Evolutionary conservation across 2,329 filamentous ascomycete genomes (phyloP).

Genomic region (Aspergillus eucalypticola): DNA sequence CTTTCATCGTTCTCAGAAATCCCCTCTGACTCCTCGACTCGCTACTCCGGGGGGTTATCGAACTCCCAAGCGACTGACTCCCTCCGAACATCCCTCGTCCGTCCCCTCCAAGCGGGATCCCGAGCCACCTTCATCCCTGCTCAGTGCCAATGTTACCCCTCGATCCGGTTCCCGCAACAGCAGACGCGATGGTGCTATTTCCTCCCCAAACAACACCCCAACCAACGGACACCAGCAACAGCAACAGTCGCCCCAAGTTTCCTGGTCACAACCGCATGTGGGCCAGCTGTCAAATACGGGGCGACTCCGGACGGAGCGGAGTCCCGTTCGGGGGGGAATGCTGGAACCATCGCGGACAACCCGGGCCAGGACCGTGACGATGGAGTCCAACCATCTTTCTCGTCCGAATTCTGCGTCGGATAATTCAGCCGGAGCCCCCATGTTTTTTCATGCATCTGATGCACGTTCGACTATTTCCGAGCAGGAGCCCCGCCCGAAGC

Average conservation of each 20-base stretch:
- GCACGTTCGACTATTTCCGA: constrained; percentile 54
- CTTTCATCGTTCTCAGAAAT: constrained; percentile 56
- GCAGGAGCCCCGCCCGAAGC: constrained; percentile 29
- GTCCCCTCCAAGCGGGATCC: constrained; percentile 51
- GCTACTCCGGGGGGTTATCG: constrained; percentile 43
- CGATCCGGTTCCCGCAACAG: constrained; percentile 72
- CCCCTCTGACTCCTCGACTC: constrained; percentile 62
- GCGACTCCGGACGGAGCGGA: constrained; percentile 35
- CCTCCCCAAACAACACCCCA: constrained; percentile 62
- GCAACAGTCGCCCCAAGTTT: constrained; percentile 29
- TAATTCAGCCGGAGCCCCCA: constrained; percentile 49
- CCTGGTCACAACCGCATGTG: constrained; percentile 30
- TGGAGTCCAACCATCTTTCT: constrained; percentile 36
- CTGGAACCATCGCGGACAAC: constrained; percentile 33
- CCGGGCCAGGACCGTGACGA: constrained; percentile 40
- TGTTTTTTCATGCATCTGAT: constrained; percentile 93
- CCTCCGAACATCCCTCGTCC: constrained; percentile 35
- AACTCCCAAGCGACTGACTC: constrained; percentile 35
- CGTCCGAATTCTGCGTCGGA: constrained; percentile 39
- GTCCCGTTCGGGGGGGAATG: constrained; percentile 34
- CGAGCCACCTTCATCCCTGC: constrained; percentile 48
- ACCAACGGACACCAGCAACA: constrained; percentile 13
- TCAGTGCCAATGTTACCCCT: constrained; percentile 73
- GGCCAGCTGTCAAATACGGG: constrained; percentile 24
- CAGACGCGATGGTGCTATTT: constrained; percentile 67